Evolutionary conservation across 768 basidiomycete genomes (phyloP).

Genomic region (Tylopilus plumbeoviolaceoides): DNA sequence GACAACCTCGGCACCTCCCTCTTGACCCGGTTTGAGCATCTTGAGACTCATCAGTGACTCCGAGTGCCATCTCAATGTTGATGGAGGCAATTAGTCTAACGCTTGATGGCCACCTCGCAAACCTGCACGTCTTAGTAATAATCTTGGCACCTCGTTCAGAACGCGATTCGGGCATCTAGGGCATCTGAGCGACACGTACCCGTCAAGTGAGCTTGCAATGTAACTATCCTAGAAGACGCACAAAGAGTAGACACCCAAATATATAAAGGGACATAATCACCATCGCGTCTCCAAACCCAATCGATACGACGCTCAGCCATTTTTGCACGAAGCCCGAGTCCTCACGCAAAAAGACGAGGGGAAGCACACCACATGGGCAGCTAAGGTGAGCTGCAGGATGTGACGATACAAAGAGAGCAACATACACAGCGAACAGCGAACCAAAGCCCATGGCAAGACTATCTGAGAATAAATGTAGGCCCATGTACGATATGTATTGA

Average conservation of each 20-base stretch:
- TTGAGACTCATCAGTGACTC: too few species aligned
- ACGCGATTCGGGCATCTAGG: too few species aligned
- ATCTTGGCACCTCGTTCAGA: too few species aligned
- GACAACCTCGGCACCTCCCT: too few species aligned
- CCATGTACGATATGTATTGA: constrained; percentile 9
- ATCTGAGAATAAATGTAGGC: constrained; percentile 49
- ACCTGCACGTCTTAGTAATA: too few species aligned
- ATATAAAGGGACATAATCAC: background rate
- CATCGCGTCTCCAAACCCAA: constrained; percentile 3
- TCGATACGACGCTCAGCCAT: constrained; percentile 16
- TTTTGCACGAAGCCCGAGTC: constrained; percentile 20
- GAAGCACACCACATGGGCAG: constrained; percentile 31
- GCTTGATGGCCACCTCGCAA: too few species aligned
- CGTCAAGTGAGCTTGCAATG: constrained; percentile 1
- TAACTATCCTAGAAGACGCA: background rate
- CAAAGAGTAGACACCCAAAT: background rate
- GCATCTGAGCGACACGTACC: background rate
- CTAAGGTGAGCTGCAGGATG: background rate
- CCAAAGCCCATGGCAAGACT: constrained; percentile 47
- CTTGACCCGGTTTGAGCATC: too few species aligned
- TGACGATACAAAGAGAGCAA: too few species aligned
- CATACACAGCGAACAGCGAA: constrained; percentile 47
- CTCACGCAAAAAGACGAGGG: constrained; percentile 30
- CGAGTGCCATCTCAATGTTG: too few species aligned
- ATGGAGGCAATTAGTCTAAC: too few species aligned